Evolutionary conservation across 1,284 basidiomycete genomes (phyloP), one percentile per base, ranked within the genome.

Genomic region (Microbotryum lychnidis-dioicae): DNA sequence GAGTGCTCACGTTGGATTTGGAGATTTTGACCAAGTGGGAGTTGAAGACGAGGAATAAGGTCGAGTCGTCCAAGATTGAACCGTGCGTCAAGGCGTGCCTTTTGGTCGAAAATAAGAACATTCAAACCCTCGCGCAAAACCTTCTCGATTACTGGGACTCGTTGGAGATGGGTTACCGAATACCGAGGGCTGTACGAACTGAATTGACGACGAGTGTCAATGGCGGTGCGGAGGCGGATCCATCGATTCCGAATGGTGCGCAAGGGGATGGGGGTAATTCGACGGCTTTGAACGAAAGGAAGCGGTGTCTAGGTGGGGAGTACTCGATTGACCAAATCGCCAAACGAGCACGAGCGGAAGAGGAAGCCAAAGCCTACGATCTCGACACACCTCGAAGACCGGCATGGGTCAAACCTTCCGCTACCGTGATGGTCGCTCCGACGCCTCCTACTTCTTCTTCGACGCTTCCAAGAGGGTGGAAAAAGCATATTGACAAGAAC

Each of bases 41-140:
- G 0, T 77, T 97, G 29, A 80, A 90, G 56, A 86, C 87, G 56
- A 83, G 89, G 54, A 97, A 97, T 78, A 98, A 98, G 77, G 85
- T 98, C 44, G 89, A 91, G 63, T 89, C 91, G 73, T 91, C 89
- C 0, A 84, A 84, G 71, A 84, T 96, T 54, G 82, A 83, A 64
- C 76, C 82, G 21, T 81, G 84, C 7, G 83, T 96, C n/a, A 77
- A 81, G 70, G 71, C 65, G 1, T 83, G 83, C 53, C 70, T 79
- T 2, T 61, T 58, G 18, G 54, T 65, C 33, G 76, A 81, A 50
- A 81, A 84, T 67, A 82, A 82, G 31, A 54, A 59, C 6, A 76
- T 87, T 53, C 81, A 80, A 64, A 73, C 74, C 12, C 72, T 85
- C 44, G 83, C 87, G 9, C 77, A 82, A 29, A 68, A 87, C 82